phyloP scores from a whole-genome alignment of 768 basidiomycete genomes.

The Leccinum variicolor region DNA sequence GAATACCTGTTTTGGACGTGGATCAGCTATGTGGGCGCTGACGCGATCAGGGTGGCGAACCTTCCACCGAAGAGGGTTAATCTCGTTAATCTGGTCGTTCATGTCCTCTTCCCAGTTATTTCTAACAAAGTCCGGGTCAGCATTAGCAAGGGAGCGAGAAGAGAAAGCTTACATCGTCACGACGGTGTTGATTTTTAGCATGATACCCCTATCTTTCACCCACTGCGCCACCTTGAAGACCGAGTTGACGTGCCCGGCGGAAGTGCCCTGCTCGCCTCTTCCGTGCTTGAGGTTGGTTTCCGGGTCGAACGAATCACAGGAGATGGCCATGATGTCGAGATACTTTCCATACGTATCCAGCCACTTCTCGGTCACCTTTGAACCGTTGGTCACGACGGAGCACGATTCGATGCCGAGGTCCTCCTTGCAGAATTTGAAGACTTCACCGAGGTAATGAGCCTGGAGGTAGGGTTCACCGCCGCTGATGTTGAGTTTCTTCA shows the following conservation, averaged over 20 bases:
- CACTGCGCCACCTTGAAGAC: slow-evolving; percentile 32
- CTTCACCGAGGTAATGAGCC: slow-evolving; percentile 29
- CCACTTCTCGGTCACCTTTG: slow-evolving; percentile 36
- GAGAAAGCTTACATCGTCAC: slow-evolving; percentile 22
- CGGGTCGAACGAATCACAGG: slow-evolving; percentile 33
- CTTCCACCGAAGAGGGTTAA: slow-evolving; percentile 35
- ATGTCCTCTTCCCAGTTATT: slow-evolving; percentile 36
- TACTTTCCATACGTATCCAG: slow-evolving; percentile 33
- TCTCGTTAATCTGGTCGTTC: slow-evolving; percentile 29
- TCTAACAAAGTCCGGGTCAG: slow-evolving; percentile 10
- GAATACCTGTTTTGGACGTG: slow-evolving; percentile 22
- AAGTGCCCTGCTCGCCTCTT: slow-evolving; percentile 26
- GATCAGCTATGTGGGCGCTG: neutral
- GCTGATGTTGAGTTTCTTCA: slow-evolving; percentile 35
- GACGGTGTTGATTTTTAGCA: slow-evolving; percentile 33
- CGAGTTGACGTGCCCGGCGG: slow-evolving; percentile 22
- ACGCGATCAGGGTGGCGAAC: slow-evolving; percentile 6
- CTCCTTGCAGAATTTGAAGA: slow-evolving; percentile 33
- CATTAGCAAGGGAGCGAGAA: neutral
- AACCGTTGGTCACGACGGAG: slow-evolving; percentile 29
- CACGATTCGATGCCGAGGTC: slow-evolving; percentile 31
- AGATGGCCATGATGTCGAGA: slow-evolving; percentile 36
- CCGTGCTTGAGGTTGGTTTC: slow-evolving; percentile 32
- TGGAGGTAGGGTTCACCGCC: slow-evolving; percentile 34
- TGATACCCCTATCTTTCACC: slow-evolving; percentile 29